phyloP scores from a whole-genome alignment of 1,139 yeast genomes.

The Yamadazyma kanchanaburiensis region DNA sequence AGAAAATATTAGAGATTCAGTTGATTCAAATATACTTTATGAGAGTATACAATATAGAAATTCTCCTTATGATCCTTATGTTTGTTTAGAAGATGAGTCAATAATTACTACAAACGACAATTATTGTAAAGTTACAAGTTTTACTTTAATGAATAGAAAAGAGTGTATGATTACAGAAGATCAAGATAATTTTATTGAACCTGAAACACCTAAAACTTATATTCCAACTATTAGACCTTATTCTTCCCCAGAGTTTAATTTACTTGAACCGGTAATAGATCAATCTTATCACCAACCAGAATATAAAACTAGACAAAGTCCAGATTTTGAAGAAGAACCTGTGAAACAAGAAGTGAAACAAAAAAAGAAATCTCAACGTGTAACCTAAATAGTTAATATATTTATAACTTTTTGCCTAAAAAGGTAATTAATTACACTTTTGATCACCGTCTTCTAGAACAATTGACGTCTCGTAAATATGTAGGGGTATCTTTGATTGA shows the following conservation, averaged over 20 bases:
- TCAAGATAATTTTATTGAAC: slow-evolving; percentile 21
- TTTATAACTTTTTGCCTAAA: too few relatives aligned
- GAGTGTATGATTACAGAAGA: slow-evolving; percentile 23
- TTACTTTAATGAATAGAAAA: slow-evolving; percentile 19
- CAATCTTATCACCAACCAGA: slow-evolving; percentile 1
- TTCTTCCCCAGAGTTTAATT: slow-evolving; percentile 14
- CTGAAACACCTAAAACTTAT: slow-evolving; percentile 13
- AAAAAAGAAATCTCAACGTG: too few relatives aligned
- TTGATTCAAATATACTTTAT: slow-evolving; percentile 14
- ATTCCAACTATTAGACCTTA: slow-evolving; percentile 16
- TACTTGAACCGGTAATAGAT: slow-evolving; percentile 2
- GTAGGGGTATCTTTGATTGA: too few relatives aligned
- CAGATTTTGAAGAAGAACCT: not conserved
- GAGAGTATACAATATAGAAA: slow-evolving; percentile 11
- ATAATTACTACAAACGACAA: slow-evolving; percentile 12
- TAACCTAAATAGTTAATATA: too few relatives aligned
- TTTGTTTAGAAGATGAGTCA: slow-evolving; percentile 5
- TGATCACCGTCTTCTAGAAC: too few relatives aligned
- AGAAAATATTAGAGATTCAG: slow-evolving; percentile 12
- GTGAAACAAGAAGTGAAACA: not conserved
- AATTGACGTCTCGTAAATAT: too few relatives aligned
- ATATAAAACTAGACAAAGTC: not conserved
- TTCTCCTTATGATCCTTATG: slow-evolving; percentile 13
- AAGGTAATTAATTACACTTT: too few relatives aligned
- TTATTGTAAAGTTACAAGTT: slow-evolving; percentile 23